Evolutionary conservation across 257 asterid species (phyloP).

Genomic region (Voacanga thouarsii): DNA sequence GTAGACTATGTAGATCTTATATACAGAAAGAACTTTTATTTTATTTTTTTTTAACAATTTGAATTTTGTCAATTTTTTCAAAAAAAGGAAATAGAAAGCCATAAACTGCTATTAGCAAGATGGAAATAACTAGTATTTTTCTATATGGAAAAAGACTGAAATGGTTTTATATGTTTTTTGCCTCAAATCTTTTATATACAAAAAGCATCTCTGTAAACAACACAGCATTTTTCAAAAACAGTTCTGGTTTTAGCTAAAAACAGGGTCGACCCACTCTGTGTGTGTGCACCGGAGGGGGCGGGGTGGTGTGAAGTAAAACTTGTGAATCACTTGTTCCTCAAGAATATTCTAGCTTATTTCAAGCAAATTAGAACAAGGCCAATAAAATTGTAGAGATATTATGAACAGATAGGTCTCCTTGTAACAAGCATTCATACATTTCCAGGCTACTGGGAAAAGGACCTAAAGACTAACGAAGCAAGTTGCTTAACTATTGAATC

Average conservation of each 20-base stretch:
- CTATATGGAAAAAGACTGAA: background rate
- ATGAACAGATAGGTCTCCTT: background rate
- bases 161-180: background rate
- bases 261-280: too few species aligned
- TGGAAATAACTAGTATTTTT: background rate
- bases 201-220: background rate
- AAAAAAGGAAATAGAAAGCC: background rate
- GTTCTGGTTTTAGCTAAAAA: background rate
- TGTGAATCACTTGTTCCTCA: background rate
- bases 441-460: background rate
- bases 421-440: background rate
- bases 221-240: background rate
- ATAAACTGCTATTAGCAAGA: background rate
- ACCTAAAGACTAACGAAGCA: background rate
- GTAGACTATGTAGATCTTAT: background rate
- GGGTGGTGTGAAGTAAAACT: background rate
- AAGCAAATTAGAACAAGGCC: background rate
- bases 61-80: background rate
- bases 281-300: too few species aligned
- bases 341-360: background rate
- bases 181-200: background rate
- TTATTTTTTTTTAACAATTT: background rate
- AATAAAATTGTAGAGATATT: background rate
- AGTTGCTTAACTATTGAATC: background rate
- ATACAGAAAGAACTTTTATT: too few species aligned